Evolutionary conservation across 2,329 filamentous ascomycete species (phyloP), one percentile per base, ranked within the genome.

Genomic region (Talaromyces sp.): DNA sequence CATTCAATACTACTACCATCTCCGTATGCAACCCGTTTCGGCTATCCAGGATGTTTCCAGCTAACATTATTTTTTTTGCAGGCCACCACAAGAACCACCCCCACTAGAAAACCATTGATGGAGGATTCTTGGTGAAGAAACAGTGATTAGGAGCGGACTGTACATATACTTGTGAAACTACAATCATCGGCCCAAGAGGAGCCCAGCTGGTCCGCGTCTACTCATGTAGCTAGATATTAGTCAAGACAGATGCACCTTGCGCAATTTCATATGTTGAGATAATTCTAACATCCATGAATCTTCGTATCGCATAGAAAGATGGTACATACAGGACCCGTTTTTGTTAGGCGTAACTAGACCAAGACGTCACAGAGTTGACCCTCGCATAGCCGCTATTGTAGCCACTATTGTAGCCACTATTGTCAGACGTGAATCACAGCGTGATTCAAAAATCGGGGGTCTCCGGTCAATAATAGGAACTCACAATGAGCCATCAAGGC

Each of bases 41-140:
- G 30, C n/a, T 44, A 4, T 19, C 32, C 47, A 15, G 7, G 6
- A 27, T 22, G 4, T 15, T 33, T 13, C n/a, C 44, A 28, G 27
- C 54, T 60, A 28, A 57, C 33, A 39, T 55, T 55, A 19, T 32
- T 15, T 44, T 44, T 25, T 22, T 47, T 66, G 67, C 70, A 99
- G 95, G 95, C 73, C 93, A 99, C 87, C 93, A 98, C 90, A 99
- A 99, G 91, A 98, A 99, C 90, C 96, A 99, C 81, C 91, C 92
- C 72, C 95, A 99, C 85, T 99, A 96, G 83, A 75, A 64, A 63
- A 65, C 62, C 64, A 36, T 44, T 55, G 60, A 63, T 56, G 65
- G 62, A 13, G 49, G 30, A 44, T 13, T 25, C n/a, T 60, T 19
- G 42, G 19, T 36, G 49, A 39, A 58, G 57, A 62, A 59, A 65